These are phyloP conservation scores for Alternaria arbusti DNA, from an alignment of 2,329 filamentous ascomycete species.

Conservation along the genomic window DNA sequence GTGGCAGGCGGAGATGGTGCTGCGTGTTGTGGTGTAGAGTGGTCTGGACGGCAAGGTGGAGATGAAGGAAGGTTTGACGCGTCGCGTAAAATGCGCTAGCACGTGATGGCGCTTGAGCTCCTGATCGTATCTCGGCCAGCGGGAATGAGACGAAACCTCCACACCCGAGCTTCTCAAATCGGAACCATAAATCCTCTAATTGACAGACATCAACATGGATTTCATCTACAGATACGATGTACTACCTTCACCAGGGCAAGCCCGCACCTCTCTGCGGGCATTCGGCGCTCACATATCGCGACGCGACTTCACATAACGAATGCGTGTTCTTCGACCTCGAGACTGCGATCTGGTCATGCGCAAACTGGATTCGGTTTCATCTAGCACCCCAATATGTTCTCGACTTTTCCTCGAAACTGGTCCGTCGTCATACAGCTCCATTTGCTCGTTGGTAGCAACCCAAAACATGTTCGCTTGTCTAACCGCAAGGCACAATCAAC, in stretches of 20 bases:
- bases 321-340: background rate
- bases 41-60: background rate
- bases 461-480: background rate
- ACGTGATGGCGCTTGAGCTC: constrained; percentile 7
- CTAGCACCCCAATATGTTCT: background rate
- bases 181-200: background rate
- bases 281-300: background rate
- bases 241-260: background rate
- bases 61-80: constrained; percentile 8
- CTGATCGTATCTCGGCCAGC: background rate
- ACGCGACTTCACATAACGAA: background rate
- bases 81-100: constrained; percentile 12
- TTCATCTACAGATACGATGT: too few relatives aligned
- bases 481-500: too few relatives aligned
- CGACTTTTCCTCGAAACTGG: too few relatives aligned
- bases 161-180: background rate
- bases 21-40: background rate
- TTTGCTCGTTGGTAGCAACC: background rate
- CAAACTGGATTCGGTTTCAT: background rate
- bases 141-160: background rate
- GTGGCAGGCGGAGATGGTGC: background rate
- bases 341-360: background rate
- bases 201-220: background rate
- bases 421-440: background rate
- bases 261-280: background rate